These are phyloP conservation scores for Onygenales sp. DNA, from an alignment of 2,329 filamentous ascomycete species.

Conservation along the genomic window DNA sequence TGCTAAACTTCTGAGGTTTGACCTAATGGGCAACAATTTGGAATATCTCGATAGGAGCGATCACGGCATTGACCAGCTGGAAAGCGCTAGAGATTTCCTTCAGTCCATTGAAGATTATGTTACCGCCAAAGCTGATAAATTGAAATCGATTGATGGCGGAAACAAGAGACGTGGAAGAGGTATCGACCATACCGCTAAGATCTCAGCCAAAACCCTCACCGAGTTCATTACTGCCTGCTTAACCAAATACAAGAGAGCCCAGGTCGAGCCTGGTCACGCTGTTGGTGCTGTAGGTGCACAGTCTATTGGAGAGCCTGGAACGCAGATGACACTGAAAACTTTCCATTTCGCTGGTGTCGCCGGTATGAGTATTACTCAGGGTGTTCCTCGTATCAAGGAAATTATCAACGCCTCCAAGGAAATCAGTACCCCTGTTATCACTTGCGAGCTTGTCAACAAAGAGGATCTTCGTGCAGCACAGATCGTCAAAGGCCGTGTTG, in stretches of 20 bases:
- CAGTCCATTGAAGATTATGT: slow-evolving; percentile 68
- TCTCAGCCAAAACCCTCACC: slow-evolving; percentile 64
- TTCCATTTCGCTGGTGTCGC: slow-evolving; percentile 99
- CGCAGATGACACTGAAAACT: slow-evolving; percentile 98
- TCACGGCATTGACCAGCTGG: slow-evolving; percentile 62
- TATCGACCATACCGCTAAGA: slow-evolving; percentile 67
- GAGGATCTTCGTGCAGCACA: slow-evolving; percentile 69
- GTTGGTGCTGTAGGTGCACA: slow-evolving; percentile 95
- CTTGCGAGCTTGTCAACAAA: slow-evolving; percentile 71
- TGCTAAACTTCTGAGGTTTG: slow-evolving; percentile 51
- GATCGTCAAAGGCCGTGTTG: slow-evolving; percentile 85
- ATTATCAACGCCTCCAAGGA: slow-evolving; percentile 96
- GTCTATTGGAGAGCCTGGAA: slow-evolving; percentile 95
- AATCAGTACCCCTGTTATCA: slow-evolving; percentile 91
- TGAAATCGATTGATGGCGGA: slow-evolving; percentile 33
- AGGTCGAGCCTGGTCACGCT: slow-evolving; percentile 88
- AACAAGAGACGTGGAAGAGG: slow-evolving; percentile 24
- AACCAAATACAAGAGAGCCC: slow-evolving; percentile 81
- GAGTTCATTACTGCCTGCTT: slow-evolving; percentile 75
- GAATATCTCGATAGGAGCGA: slow-evolving; percentile 62
- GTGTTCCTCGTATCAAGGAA: slow-evolving; percentile 99
- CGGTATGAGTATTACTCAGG: slow-evolving; percentile 98
- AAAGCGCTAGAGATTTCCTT: slow-evolving; percentile 75
- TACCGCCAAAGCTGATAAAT: slow-evolving; percentile 49
- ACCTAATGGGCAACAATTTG: slow-evolving; percentile 54